Base-by-base conservation (phyloP, 306 rosid genomes). In the Prunus persica region DNA sequence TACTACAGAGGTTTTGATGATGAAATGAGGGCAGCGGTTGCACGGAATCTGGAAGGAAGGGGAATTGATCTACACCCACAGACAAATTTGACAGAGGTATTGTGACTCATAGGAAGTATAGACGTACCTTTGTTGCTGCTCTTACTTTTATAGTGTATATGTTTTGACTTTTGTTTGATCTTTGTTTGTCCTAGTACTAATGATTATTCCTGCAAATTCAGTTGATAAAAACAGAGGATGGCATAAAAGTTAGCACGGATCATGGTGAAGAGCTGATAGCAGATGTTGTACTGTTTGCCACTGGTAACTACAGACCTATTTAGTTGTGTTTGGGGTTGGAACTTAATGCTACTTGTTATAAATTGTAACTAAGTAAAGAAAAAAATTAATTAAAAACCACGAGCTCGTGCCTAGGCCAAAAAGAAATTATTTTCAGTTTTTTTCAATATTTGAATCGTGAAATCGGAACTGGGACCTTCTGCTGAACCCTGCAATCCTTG, bases 1-100 rank as follows among this genome's bases (percentile, higher is more conserved):
- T 80, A 46, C 54, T 75, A 60, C 85, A 95, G 99, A 84, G 97
- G 97, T 78, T 95, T 95, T 83, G 99, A 95, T 84, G 97, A 95
- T 76, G 99, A 95, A 89, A 90, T 95, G 97, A 92, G 99, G 81
- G 93, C 97, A 27, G 93, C 86, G 50, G 97, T 90, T 61, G 97
- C 99, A 75, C 91, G 97, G 84, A 95, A 90, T 81, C 92, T 95
- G 63, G 99, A 95, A 82, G 93, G 88, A 78, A 91, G 99, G 82
- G 97, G 97, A 84, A 73, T 95, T 80, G 90, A 92, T 82, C 84
- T 95, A 78, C 97, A 86, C 51, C 93, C 97, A n/a, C 81, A 80
- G 67, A 90, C 97, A 72, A 89, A 55, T 83, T 81, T 95, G 82
- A 75, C 88, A 3, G 81, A 89, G 94, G 99, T 95, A 86, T 71